Evolutionary conservation across 306 rosid species (phyloP).

Genomic region (Quercus variabilis): DNA sequence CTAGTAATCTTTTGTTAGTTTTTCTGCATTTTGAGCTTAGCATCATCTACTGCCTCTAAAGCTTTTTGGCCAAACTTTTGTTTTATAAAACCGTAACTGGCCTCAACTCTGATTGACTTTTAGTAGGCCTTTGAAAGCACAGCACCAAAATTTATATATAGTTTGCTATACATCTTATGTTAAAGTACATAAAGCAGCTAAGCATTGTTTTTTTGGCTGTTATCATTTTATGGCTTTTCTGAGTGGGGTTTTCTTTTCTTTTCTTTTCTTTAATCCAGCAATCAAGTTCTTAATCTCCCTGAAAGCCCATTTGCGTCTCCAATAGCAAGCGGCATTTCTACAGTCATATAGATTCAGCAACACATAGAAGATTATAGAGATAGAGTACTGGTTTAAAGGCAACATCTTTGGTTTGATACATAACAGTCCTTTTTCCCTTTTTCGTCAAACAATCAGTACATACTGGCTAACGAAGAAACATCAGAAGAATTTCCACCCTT

Average conservation of each 20-base stretch:
- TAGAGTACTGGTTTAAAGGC: constrained; percentile 16
- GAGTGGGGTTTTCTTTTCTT: neutral
- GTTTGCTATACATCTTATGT: too few relatives aligned
- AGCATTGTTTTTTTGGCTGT: neutral
- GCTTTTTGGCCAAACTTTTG: neutral
- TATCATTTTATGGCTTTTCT: neutral
- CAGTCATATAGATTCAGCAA: constrained; percentile 28
- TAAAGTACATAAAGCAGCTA: neutral
- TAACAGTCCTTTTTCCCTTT: constrained; percentile 5
- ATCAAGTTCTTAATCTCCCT: constrained; percentile 60
- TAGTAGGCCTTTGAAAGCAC: neutral
- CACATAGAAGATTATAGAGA: constrained; percentile 28
- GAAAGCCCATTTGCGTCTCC: constrained; percentile 68
- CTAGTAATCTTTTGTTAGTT: neutral
- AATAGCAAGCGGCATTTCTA: constrained; percentile 29
- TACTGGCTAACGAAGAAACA: constrained; percentile 25
- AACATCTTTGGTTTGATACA: constrained; percentile 23
- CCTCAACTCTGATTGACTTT: neutral
- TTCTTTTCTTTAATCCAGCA: constrained; percentile 16
- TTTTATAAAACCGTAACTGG: neutral
- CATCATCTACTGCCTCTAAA: neutral
- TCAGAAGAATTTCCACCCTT: constrained; percentile 13
- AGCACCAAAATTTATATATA: too few relatives aligned
- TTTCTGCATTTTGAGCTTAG: neutral
- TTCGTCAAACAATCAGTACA: constrained; percentile 12